Base-by-base conservation (phyloP, 1,284 basidiomycete species). In the Boletus smithii region DNA sequence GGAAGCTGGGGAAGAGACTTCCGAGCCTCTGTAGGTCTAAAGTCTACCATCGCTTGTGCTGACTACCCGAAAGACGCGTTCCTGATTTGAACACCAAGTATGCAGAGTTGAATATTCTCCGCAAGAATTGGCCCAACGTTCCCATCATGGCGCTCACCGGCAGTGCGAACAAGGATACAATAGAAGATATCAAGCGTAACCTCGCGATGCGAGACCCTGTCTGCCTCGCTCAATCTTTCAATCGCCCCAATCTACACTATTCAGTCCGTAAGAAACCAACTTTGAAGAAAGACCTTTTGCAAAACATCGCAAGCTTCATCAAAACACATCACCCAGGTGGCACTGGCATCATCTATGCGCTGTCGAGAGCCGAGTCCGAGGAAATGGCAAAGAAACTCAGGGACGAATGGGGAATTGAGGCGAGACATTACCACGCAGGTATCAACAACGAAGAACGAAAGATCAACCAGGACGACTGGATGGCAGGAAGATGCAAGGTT, bases 121-220 rank as follows among this genome's bases (percentile, higher is more conserved):
- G 92, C 26, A 67, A 75, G 17, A 76, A 80, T 10, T 98, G 83
- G 67, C 88, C 90, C 0, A 64, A 72, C 3, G 78, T 95, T 1
- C 95, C 95, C 0, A 87, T 99, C 61, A 97, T 97, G 81, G 97
- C 95, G 0, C 76, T 99, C 38, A 98, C 97, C 0, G 97, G 94
- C 2, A 98, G 95, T 0, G 97, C 95, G 1, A 91, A 88, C 53
- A 72, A 77, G 39, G 75, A 83, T 43, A 88, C 88, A 3, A 79
- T 87, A 49, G 73, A 80, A 26, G 94, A 98, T 63, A 89, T 99
- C 62, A 79, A 88, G 49, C 65, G 72, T 9, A 79, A 79, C 17
- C 79, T 98, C 9, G 70, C 76, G n/a, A 79, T 97, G 46, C 56
- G 58, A 17, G 63, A 76, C 39, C 85, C 83, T 52, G 72, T 77